Base-by-base conservation (phyloP, 768 basidiomycete genomes). In the Trametes maxima region DNA sequence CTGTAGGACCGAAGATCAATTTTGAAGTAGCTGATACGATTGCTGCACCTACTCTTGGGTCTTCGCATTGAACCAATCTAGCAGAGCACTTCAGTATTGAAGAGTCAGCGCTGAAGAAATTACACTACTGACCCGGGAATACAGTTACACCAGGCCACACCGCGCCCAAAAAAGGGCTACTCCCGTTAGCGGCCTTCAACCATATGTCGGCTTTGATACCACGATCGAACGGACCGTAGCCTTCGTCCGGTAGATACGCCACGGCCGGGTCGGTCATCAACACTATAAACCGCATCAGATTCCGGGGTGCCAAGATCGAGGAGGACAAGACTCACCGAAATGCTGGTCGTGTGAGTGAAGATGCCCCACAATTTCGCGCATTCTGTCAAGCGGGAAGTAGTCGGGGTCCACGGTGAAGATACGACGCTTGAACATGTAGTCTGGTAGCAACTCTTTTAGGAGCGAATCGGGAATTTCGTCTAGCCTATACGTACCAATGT, bases 241-340 rank as follows among this genome's bases (percentile, higher is more conserved):
- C 76, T 43, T 78, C 63, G 19, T 73, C 75, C 0, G 84, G 81
- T 4, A 80, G 65, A 57, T 79, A 83, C 0, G 79, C 85, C 0
- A 90, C 78, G 10, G 88, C 89, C 16, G 88, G 88, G 70, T 90
- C 88, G 1, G 86, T 88, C 89, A 89, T 89, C 40, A 88, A 67
- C 28, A 88, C 86, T 89, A 61, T 3, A 21, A 1, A n/a, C 4
- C 21, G 16, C 43, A 14, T 46, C 24, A 40, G 45, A 33, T 39
- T 11, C 37, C 17, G 40, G 43, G 42, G 13, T 47, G 8, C 14
- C 8, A 54, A 47, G 14, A 50, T 16, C 16, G 19, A 19, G 14
- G 13, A 3, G 12, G 22, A 10, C 21, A 37, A 37, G 13, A 60
- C 81, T 33, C 65, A 86, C 87, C 75, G 67, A 75, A 89, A 55